phyloP scores from a whole-genome alignment of 192 early-diverging fungal species.

The Spinellus fusiger region DNA sequence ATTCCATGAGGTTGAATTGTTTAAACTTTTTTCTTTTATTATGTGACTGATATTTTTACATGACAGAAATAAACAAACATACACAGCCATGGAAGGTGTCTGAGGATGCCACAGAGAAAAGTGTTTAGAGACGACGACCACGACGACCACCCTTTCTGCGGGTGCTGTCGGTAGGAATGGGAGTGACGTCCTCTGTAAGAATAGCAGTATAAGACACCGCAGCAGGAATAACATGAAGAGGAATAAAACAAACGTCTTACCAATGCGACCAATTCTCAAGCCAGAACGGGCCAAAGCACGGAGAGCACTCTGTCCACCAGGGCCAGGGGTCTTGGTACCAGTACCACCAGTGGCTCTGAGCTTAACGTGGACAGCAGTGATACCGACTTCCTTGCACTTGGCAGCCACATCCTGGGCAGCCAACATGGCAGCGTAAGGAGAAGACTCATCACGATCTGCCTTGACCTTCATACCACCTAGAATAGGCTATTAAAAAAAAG shows the following conservation, averaged over 20 bases:
- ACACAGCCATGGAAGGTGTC: too few relatives aligned
- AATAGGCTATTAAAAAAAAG: constrained; percentile 15
- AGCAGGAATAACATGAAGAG: constrained; percentile 2
- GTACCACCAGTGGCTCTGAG: constrained; percentile 99
- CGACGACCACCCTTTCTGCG: constrained; percentile 99
- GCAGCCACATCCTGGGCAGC: constrained; percentile 97
- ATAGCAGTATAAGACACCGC: constrained; percentile 5
- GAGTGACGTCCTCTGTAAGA: constrained; percentile 88
- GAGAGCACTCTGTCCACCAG: constrained; percentile 96
- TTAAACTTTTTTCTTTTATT: too few relatives aligned
- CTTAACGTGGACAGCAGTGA: constrained; percentile 99
- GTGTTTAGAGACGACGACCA: constrained; percentile 91
- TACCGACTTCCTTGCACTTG: constrained; percentile 98
- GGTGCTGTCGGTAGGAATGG: constrained; percentile 97
- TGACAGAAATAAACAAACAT: too few relatives aligned
- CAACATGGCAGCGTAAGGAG: constrained; percentile 99
- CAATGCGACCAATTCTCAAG: constrained; percentile 98
- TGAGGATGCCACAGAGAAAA: background rate
- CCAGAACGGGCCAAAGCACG: constrained; percentile 97
- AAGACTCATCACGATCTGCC: constrained; percentile 99
- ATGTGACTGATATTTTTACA: too few relatives aligned
- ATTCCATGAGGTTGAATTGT: too few relatives aligned
- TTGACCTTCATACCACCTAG: constrained; percentile 99
- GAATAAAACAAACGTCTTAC: constrained; percentile 36
- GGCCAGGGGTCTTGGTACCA: constrained; percentile 94